Evolutionary conservation across 345 rosid species (phyloP), one percentile per base, ranked within the genome.

Genomic region (Eucalyptus lansdowneana): DNA sequence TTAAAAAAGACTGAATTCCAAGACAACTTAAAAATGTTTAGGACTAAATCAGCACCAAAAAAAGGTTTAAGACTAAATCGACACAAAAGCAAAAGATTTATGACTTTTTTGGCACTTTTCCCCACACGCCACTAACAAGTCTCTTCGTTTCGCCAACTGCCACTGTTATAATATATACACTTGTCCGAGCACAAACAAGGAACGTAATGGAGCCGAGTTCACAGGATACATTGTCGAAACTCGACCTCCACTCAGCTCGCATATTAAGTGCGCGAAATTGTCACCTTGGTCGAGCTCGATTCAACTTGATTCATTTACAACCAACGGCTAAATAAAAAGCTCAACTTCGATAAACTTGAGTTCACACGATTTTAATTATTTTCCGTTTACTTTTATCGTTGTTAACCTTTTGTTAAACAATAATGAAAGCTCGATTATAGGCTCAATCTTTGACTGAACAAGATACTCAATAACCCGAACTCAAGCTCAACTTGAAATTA

Each of bases 201-300:
- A 37, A 24, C 1, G 45, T 72, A 37, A 72, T 72, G 0, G 8
- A 17, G 5, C 83, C 40, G 11, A n/a, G 40, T 14, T n/a, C 69
- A 15, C 6, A 1, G 3, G 7, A 17, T 16, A 69, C 25, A 17
- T 0, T 0, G 27, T 37, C 45, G 7, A 69, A 34, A 17, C 80
- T 72, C 25, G 4, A 34, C 11, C 81, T 17, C 24, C 42, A 17
- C 42, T 69, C 24, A 19, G 5, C 44, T 34, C 44, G 3, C 76
- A 65, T 65, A 15, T 34, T 14, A 65, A 65, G 76, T 65, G 17
- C 17, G 1, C 72, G 5, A n/a, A 65, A 14, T 7, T 1, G 21
- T 34, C 42, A 0, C 45, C 45, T 72, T 37, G 25, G 81, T 5
- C 45, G 3, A 72, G 81, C 25, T 72, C 25, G 2, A 19, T 34